Evolutionary conservation across 352 stramenopile genomes (phyloP), one percentile per base, ranked within the genome.

Genomic region (Phytophthora fragariae): DNA sequence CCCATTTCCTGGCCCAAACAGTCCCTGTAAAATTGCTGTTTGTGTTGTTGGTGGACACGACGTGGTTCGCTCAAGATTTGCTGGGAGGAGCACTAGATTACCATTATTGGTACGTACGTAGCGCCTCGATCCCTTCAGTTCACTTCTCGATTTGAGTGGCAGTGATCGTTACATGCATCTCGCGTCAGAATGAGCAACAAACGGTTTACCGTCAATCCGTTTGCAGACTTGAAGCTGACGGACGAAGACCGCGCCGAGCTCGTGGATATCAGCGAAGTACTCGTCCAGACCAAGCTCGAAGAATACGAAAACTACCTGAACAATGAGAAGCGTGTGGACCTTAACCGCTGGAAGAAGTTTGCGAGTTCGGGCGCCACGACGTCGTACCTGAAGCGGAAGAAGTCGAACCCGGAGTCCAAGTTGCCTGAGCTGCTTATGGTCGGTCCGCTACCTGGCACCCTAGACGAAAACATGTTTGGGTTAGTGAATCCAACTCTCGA

Each of bases 401-500:
- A 55, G 9, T 55, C 49, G 21, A 55, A 55, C 49, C 19, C 49
- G 49, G 21, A 55, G 19, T 55, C 49, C n/a, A 55, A 55, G 11
- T 55, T 55, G 19, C 49, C 49, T n/a, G 49, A 55, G 49, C 49
- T 55, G 49, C 49, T 55, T 17, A 55, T 55, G 49, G 49, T 55
- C 21, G 49, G 49, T 7, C 49, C 49, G 8, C 19, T 55, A 5
- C 49, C 49, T 5, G 73, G 70, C 2, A 65, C 46, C 21, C 29
- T 83, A 6, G 70, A 81, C 37, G 73, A 83, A 19, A 50, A 62
- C 46, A 72, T 83, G 69, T 81, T 72, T 62, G 76, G 76, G 5
- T n/a, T 68, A 4, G 44, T 80, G 24, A 60, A 37, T 19, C 56
- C 69, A 44, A 76, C 61, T 9, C 54, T 68, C 19, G 66, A 81